Conservation (phyloP, 306 rosid genomes). For the Acacia confusa region DNA sequence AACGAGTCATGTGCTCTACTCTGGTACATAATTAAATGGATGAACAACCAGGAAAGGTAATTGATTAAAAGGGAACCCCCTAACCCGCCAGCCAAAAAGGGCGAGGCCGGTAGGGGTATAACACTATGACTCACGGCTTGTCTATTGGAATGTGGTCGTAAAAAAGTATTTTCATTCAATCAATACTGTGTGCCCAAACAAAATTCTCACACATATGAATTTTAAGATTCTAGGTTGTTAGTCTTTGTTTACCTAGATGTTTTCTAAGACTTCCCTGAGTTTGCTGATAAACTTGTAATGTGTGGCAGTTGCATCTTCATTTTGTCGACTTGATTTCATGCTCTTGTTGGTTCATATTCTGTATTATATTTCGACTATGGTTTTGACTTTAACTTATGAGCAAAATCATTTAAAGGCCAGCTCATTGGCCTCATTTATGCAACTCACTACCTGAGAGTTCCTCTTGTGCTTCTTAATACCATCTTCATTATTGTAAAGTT, state of each 20-base stretch:
- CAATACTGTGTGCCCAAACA: neutral
- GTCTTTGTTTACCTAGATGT: neutral
- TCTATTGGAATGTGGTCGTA: neutral
- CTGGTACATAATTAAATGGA: no score
- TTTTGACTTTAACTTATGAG: neutral
- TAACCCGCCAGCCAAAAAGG: no score
- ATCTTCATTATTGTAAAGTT: constrained; percentile 64
- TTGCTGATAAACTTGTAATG: neutral
- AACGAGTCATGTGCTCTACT: no score
- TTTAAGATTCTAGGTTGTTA: neutral
- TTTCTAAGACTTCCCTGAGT: neutral
- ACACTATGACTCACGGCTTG: neutral
- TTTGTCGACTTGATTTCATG: neutral
- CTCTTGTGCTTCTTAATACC: constrained; percentile 67
- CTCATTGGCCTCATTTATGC: constrained; percentile 81
- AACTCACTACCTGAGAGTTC: constrained; percentile 72
- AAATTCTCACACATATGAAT: neutral
- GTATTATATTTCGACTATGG: neutral
- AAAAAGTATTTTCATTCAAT: constrained; percentile 5
- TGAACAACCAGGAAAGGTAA: no score
- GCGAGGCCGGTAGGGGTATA: no score
- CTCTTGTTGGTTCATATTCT: neutral
- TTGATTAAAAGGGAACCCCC: no score
- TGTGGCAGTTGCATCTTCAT: neutral
- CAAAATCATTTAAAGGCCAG: constrained; percentile 73